Conservation (phyloP, 2,329 filamentous ascomycete genomes). For the Pseudocercospora crystallina region DNA sequence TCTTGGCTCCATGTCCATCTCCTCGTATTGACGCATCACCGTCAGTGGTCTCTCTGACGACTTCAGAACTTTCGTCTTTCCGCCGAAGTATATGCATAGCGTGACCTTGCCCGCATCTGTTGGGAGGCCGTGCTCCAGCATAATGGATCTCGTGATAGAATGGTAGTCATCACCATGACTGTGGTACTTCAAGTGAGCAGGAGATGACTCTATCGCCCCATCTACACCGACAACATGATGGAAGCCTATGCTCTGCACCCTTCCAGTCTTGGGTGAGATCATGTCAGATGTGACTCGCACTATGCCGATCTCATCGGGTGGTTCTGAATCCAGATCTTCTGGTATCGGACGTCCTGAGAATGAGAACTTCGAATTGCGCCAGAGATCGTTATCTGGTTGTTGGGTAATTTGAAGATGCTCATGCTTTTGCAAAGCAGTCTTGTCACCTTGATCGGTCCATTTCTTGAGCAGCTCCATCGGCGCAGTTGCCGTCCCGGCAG, state of each 20-base stretch:
- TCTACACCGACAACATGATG: background rate
- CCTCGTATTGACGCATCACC: background rate
- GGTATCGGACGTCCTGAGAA: background rate
- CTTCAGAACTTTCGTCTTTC: conserved; percentile 2
- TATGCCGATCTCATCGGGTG: background rate
- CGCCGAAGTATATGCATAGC: conserved; percentile 2
- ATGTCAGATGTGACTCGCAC: conserved; percentile 5
- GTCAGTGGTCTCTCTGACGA: background rate
- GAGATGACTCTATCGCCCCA: background rate
- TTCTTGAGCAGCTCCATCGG: conserved; percentile 5
- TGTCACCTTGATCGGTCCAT: conserved; percentile 8
- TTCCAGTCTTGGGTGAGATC: conserved; percentile 7
- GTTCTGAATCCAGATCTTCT: background rate
- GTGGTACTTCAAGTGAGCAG: background rate
- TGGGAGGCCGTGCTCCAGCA: background rate
- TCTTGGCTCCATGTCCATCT: conserved; percentile 2
- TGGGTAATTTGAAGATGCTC: background rate
- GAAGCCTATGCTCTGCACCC: conserved; percentile 4
- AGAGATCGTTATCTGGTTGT: background rate
- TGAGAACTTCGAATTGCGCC: background rate
- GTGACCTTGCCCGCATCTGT: no score
- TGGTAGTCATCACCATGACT: background rate
- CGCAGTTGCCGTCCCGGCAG: conserved; percentile 6
- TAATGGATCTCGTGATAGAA: background rate
- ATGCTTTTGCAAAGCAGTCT: background rate